Conservation (phyloP, 768 basidiomycete genomes). For the Russula dissimulans region DNA sequence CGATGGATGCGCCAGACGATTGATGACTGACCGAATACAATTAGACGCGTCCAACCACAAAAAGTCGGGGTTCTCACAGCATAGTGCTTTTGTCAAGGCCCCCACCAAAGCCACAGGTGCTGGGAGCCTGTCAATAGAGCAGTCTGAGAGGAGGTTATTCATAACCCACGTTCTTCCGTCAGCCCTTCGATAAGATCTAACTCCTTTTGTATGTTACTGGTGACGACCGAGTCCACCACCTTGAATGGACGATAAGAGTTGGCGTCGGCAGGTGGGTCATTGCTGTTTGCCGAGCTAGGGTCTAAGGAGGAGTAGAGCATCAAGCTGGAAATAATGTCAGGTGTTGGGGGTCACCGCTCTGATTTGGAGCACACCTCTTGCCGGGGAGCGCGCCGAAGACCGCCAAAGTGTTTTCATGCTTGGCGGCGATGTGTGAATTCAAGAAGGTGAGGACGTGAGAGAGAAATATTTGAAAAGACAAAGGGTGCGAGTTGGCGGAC, state of each 20-base stretch:
- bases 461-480: slow-evolving; percentile 66
- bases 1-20: slow-evolving; percentile 38
- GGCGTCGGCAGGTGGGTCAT: slow-evolving; percentile 42
- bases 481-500: slow-evolving; percentile 37
- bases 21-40: slow-evolving; percentile 50
- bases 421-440: slow-evolving; percentile 85
- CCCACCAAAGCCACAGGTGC: slow-evolving; percentile 72
- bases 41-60: not conserved
- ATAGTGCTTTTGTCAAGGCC: slow-evolving; percentile 86
- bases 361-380: slow-evolving; percentile 50
- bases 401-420: slow-evolving; percentile 87
- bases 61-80: slow-evolving; percentile 44
- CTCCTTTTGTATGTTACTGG: slow-evolving; percentile 51
- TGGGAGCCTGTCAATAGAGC: slow-evolving; percentile 20
- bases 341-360: not conserved
- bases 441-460: slow-evolving; percentile 83
- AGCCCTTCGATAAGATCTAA: slow-evolving; percentile 42
- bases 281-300: slow-evolving; percentile 32
- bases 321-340: slow-evolving; percentile 36
- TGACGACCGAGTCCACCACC: slow-evolving; percentile 58
- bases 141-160: slow-evolving; percentile 6
- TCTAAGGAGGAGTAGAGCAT: slow-evolving; percentile 68
- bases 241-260: slow-evolving; percentile 84
- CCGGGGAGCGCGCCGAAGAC: slow-evolving; percentile 85
- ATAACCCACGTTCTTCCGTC: slow-evolving; percentile 42